Conservation (phyloP, 768 basidiomycete species). For the Rhizopogon sp. region DNA sequence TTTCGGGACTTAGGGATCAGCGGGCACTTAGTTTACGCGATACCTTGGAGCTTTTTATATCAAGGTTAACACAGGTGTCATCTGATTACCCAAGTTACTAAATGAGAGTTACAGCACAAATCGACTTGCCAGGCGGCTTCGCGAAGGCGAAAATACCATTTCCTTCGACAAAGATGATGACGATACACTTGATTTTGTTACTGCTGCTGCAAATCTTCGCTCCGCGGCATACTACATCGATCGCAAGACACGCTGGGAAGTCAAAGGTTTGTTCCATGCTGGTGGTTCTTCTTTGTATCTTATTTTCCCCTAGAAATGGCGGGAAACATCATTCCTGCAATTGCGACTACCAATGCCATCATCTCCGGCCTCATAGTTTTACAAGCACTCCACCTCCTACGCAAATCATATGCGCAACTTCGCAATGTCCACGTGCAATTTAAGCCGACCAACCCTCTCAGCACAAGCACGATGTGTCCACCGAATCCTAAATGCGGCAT, state of each 20-base stretch:
- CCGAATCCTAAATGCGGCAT: conserved; percentile 82
- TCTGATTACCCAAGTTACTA: conserved; percentile 2
- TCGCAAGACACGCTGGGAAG: conserved; percentile 89
- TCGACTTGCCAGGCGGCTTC: conserved; percentile 65
- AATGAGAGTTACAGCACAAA: conserved; percentile 52
- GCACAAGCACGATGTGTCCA: conserved; percentile 53
- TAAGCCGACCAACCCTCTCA: conserved; percentile 75
- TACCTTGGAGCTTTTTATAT: conserved; percentile 76
- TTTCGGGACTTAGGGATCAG: conserved; percentile 71
- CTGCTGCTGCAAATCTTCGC: conserved; percentile 89
- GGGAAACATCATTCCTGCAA: conserved; percentile 98
- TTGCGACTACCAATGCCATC: conserved; percentile 98
- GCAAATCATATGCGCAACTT: conserved; percentile 51
- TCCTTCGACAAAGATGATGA: conserved; percentile 98
- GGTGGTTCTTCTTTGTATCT: not conserved
- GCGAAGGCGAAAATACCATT: conserved; percentile 64
- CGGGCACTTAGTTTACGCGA: conserved; percentile 71
- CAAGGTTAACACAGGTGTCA: conserved; percentile 50
- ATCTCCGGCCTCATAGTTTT: conserved; percentile 93
- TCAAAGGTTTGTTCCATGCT: conserved; percentile 66
- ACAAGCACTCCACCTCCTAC: conserved; percentile 83
- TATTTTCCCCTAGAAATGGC: conserved; percentile 79
- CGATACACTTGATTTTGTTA: conserved; percentile 94
- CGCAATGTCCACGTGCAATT: conserved; percentile 79
- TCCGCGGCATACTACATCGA: conserved; percentile 87